These are phyloP conservation scores for Tulasnella sp. DNA, from an alignment of 768 basidiomycete genomes.

Conservation along the genomic window DNA sequence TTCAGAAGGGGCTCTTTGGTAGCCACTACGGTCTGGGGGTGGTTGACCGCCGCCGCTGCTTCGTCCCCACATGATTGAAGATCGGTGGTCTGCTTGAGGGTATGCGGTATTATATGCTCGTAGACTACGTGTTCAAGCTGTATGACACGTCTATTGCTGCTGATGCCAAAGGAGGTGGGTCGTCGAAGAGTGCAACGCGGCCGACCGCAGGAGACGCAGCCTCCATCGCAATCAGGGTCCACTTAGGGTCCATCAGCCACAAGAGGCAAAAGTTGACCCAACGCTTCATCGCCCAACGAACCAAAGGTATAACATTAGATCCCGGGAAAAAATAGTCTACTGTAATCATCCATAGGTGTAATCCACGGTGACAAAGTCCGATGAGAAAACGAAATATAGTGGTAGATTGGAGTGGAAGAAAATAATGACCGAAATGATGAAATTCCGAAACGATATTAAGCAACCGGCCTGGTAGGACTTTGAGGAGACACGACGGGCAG, in stretches of 20 bases:
- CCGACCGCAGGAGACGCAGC: neutral
- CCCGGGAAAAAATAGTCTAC: neutral
- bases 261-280: neutral
- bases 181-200: slow-evolving; percentile 11
- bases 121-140: neutral
- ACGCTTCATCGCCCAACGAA: neutral
- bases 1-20: neutral
- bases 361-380: neutral
- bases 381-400: neutral
- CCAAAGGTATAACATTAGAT: neutral
- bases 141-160: neutral
- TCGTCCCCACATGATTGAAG: slow-evolving; percentile 14
- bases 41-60: slow-evolving; percentile 11
- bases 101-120: neutral
- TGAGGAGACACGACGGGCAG: slow-evolving; percentile 22
- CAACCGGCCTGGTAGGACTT: neutral
- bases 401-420: neutral
- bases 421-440: neutral
- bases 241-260: neutral
- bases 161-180: neutral
- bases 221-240: slow-evolving; percentile 17
- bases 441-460: neutral
- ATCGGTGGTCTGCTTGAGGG: neutral
- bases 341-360: neutral
- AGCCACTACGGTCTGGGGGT: slow-evolving; percentile 1